Percentiles rank a stretch among this genome's conserved stretches.
These are phyloP conservation scores for Acarospora socialis DNA, from an alignment of 2,329 filamentous ascomycete species.

Conservation along the genomic window DNA sequence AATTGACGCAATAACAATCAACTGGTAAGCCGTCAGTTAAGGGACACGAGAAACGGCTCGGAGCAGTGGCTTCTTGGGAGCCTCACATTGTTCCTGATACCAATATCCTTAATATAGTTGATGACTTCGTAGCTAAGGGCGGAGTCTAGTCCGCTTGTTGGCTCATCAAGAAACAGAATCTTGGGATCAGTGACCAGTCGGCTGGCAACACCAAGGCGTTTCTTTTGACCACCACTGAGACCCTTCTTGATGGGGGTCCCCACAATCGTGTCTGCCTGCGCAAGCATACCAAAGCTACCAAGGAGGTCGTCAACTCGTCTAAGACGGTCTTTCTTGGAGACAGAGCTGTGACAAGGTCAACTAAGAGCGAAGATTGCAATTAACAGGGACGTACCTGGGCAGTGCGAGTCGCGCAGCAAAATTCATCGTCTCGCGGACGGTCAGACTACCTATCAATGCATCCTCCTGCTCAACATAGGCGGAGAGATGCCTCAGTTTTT, in stretches of 20 bases:
- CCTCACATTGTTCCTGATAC: constrained; percentile 48
- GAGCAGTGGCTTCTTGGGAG: background rate
- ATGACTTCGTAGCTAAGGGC: constrained; percentile 64
- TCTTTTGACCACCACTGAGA: constrained; percentile 73
- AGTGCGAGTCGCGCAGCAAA: constrained; percentile 60
- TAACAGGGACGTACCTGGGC: constrained; percentile 29
- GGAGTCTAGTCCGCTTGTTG: constrained; percentile 71
- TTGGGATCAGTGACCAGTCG: constrained; percentile 70
- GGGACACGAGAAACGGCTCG: constrained; percentile 1
- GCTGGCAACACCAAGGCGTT: constrained; percentile 63
- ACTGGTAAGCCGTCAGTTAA: constrained; percentile 25
- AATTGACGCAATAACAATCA: constrained; percentile 69
- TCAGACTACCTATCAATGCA: constrained; percentile 65
- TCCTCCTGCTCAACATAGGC: constrained; percentile 84
- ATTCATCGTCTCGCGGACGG: constrained; percentile 62
- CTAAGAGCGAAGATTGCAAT: constrained; percentile 15
- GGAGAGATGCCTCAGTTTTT: constrained; percentile 50
- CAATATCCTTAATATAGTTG: constrained; percentile 53
- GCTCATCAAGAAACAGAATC: constrained; percentile 71
- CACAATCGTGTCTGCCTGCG: constrained; percentile 56
- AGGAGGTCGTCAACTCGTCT: constrained; percentile 53
- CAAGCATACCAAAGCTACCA: constrained; percentile 55
- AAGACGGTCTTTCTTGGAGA: constrained; percentile 43
- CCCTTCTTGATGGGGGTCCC: constrained; percentile 74
- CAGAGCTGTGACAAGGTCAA: constrained; percentile 23